Evolutionary conservation across 768 basidiomycete species (phyloP), one percentile per base, ranked within the genome.

Genomic region (Amanita rimosa): DNA sequence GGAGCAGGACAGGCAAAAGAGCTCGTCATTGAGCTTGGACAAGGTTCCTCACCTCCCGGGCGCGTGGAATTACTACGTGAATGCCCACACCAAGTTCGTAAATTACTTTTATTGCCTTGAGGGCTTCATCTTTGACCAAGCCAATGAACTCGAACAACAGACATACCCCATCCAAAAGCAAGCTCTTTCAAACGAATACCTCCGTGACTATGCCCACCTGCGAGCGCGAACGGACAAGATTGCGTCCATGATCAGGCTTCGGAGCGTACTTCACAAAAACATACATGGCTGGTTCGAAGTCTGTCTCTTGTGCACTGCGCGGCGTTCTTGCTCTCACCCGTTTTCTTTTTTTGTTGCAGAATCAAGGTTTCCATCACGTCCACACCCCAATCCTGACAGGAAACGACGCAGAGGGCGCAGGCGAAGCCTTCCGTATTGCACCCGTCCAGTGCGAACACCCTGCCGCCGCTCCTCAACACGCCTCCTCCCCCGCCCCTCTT

Each of bases 371-470:
- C 62, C 64, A 69, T 33, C 78, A 85, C 58, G 75, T 76, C 11
- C 83, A 96, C 57, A 86, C 93, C 0, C 96, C 96, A 0, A 75
- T 98, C 40, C 65, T 97, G 19, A 97, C 95, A 0, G 78, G 80
- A 13, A 91, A 81, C 56, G 96, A 99, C 62, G 93, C 93, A 47
- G 96, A 99, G 70, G 96, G 94, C 10, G 94, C 86, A 6, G 95
- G 96, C 16, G 94, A 98, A 64, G 78, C 87, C 1, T 98, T 98
- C 63, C 74, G 76, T 5, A 69, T 95, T 26, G 68, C 72, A 1
- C 67, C 73, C 41, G 55, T 73, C 19, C 55, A 63, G 38, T 49
- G 34, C 22, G 58, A 55, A 16, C 66, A 67, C 48, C 63, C 64
- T 24, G 58, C 63, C 19, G 55, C 60, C 19, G 55, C 60, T 6